Evolutionary conservation across 169 alveolate genomes (phyloP).

Genomic region (Plasmodium malariae): DNA sequence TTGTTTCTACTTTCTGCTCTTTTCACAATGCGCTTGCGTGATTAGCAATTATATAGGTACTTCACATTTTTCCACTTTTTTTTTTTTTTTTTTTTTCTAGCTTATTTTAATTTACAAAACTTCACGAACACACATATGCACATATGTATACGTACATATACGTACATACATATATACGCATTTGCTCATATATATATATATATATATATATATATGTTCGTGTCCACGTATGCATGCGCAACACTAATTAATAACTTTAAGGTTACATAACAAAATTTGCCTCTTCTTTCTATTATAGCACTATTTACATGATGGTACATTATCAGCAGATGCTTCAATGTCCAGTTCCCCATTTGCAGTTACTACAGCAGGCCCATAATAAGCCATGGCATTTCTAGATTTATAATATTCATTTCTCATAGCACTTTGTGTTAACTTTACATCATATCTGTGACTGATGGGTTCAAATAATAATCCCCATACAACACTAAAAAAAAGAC

Average conservation of each 20-base stretch:
- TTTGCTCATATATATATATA: neutral
- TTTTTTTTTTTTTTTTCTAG: too few species aligned
- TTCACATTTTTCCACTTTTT: neutral
- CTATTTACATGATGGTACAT: constrained; percentile 33
- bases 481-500: constrained; percentile 84
- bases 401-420: constrained; percentile 93
- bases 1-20: neutral
- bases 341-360: constrained; percentile 93
- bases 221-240: neutral
- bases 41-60: neutral
- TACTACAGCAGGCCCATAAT: constrained; percentile 94
- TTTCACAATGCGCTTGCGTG: neutral
- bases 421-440: constrained; percentile 92
- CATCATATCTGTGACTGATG: constrained; percentile 90
- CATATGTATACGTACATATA: neutral
- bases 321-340: constrained; percentile 78
- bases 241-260: neutral
- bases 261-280: neutral
- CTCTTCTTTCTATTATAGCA: constrained; percentile 1
- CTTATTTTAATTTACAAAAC: too few species aligned
- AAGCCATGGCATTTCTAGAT: constrained; percentile 94
- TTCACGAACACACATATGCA: neutral
- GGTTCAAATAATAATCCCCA: constrained; percentile 94
- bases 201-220: constrained; percentile 6
- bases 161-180: constrained; percentile 7